Base-by-base conservation (phyloP, 306 rosid species). In the Prunus campanulata region DNA sequence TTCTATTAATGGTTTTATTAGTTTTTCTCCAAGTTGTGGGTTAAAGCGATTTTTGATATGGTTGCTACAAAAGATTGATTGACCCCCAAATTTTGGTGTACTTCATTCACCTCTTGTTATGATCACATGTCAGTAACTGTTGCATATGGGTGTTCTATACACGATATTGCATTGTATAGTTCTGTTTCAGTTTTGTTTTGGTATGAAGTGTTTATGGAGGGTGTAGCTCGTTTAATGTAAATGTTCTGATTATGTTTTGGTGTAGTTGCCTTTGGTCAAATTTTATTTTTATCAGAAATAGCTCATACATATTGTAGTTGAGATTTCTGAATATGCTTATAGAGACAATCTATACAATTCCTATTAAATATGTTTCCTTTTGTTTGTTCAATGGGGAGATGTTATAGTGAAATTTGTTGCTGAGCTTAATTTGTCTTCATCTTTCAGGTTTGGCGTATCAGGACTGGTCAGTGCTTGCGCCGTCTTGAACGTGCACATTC, bases 401-500 rank as follows among this genome's bases (percentile, higher is more conserved):
- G 63, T 69, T 52, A 24, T 46, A n/a, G 48, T 74, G 52, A 42
- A 56, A 54, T 22, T 74, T 29, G 11, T 24, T 49, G 20, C 30
- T 62, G 47, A 27, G 29, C 8, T 76, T 71, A 59, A 73, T 49
- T 68, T 50, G 24, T 65, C 50, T 19, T 59, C 20, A 10, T 83
- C 66, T 59, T 78, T 66, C 77, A 95, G 99, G 93, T 96, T 44
- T 96, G 98, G 98, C 98, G 99, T 76, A 87, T 92, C 59, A 91
- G 99, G 87, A 93, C 96, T 62, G 99, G 98, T 72, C 99, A 96
- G 87, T 96, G 99, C 87, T 86, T 96, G 91, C 91, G 99, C 57
- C 98, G 99, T 79, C 96, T 96, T 86, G 99, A 96, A 78, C 92
- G 89, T 61, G 99, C 99, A 47, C 99, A 96, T 88, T 88, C 93